phyloP scores from a whole-genome alignment of 331 rosid species.

The Pyrus hybrid region DNA sequence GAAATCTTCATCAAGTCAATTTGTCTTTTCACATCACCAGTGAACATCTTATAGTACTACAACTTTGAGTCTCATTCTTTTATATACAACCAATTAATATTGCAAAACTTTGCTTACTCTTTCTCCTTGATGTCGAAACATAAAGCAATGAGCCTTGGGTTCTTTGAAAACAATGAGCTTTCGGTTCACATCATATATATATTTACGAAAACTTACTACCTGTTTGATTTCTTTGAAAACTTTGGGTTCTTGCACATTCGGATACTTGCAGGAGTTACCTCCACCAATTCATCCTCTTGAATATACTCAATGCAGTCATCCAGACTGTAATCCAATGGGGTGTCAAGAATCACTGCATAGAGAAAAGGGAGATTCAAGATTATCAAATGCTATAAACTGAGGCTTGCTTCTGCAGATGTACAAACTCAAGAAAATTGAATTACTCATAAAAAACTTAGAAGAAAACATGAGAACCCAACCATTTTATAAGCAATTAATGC shows the following conservation, averaged over 20 bases:
- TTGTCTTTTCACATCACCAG: neutral
- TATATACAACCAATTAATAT: conserved; percentile 16
- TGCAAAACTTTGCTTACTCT: conserved; percentile 9
- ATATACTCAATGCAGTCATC: conserved; percentile 99
- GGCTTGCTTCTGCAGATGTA: neutral
- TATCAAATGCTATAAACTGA: neutral
- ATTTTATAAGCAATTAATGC: neutral
- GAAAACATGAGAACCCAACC: neutral
- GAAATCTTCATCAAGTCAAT: neutral
- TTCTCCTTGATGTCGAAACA: neutral
- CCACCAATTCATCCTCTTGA: conserved; percentile 93
- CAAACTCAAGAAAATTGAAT: neutral
- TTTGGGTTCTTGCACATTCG: conserved; percentile 90
- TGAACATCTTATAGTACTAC: neutral
- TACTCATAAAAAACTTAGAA: neutral
- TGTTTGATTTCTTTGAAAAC: conserved; percentile 54
- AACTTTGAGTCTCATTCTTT: neutral
- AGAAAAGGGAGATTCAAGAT: neutral
- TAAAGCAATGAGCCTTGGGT: neutral
- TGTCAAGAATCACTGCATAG: conserved; percentile 79
- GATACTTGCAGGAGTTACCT: conserved; percentile 71
- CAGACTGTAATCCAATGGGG: conserved; percentile 87
- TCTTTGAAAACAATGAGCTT: too few species aligned
- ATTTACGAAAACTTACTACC: conserved; percentile 28
- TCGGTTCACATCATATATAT: conserved; percentile 23